phyloP scores from a whole-genome alignment of 257 asterid genomes.

The Thymus mandschuricus region DNA sequence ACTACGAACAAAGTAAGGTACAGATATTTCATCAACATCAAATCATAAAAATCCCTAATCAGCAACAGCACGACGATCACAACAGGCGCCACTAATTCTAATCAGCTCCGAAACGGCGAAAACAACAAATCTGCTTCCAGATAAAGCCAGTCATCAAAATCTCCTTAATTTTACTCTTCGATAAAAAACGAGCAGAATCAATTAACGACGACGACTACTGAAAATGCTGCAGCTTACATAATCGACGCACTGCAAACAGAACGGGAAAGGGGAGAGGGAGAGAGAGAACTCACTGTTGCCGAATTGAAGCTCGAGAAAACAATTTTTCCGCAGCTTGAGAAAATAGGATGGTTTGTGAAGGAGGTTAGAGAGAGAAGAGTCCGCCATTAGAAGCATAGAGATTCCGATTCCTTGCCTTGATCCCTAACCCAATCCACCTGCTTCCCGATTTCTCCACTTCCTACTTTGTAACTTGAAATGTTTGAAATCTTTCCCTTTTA shows the following conservation, averaged over 20 bases:
- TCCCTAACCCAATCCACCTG: slow-evolving; percentile 23
- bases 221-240: not conserved
- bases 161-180: not conserved
- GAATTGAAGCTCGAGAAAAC: slow-evolving; percentile 9
- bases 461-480: not conserved
- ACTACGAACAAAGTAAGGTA: not conserved
- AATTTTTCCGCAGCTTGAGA: slow-evolving; percentile 16
- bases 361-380: slow-evolving; percentile 17
- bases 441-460: slow-evolving; percentile 5
- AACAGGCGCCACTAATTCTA: not conserved
- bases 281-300: slow-evolving; percentile 6
- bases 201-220: not conserved
- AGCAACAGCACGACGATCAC: not conserved
- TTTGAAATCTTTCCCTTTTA: slow-evolving; percentile 18
- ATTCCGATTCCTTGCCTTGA: slow-evolving; percentile 60
- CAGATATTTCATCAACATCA: not conserved
- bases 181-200: not conserved
- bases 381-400: slow-evolving; percentile 56
- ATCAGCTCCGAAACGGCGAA: not conserved
- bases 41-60: not conserved
- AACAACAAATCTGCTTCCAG: not conserved
- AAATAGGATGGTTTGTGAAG: slow-evolving; percentile 21
- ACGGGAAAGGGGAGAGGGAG: not conserved
- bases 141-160: slow-evolving; percentile 1
- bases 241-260: not conserved